Percentiles rank a stretch among this genome's conserved stretches.
These are phyloP conservation scores for Verticillium dahliae DNA, from an alignment of 2,329 filamentous ascomycete species.

Conservation along the genomic window DNA sequence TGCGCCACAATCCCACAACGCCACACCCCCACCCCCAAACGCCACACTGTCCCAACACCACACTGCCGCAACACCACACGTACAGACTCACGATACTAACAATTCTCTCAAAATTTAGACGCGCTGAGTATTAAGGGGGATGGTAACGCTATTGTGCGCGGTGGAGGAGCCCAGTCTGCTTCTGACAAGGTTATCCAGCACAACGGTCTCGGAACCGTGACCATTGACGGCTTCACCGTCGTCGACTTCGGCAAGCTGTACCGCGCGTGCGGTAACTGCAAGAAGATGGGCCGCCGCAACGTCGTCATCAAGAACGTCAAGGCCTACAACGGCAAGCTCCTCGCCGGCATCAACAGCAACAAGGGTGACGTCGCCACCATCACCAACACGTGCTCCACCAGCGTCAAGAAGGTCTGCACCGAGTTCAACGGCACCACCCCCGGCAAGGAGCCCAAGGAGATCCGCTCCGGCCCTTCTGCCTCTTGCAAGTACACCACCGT, in stretches of 20 bases:
- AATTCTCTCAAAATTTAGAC: neutral
- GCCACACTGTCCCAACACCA: too few relatives aligned
- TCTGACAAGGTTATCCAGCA: conserved; percentile 12
- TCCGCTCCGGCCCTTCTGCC: neutral
- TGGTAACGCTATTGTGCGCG: neutral
- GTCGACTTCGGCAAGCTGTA: conserved; percentile 13
- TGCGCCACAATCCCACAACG: too few relatives aligned
- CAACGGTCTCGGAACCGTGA: conserved; percentile 12
- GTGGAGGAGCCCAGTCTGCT: conserved; percentile 7
- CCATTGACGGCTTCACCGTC: conserved; percentile 11
- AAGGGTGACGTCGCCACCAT: conserved; percentile 11
- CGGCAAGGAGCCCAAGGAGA: conserved; percentile 13
- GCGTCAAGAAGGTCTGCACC: conserved; percentile 12
- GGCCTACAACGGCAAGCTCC: conserved; percentile 13
- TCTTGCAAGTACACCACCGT: conserved; percentile 8
- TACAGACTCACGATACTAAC: too few relatives aligned
- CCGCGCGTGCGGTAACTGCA: conserved; percentile 13
- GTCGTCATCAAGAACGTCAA: conserved; percentile 13
- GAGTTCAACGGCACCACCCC: conserved; percentile 12
- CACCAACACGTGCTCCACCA: conserved; percentile 10
- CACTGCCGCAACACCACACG: too few relatives aligned
- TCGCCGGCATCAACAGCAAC: conserved; percentile 14
- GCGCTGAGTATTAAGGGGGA: conserved; percentile 9
- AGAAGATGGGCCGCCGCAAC: conserved; percentile 10
- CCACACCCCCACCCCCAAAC: too few relatives aligned